phyloP scores from a whole-genome alignment of 495 filamentous ascomycete genomes.

The Lentithecium fluviatile region DNA sequence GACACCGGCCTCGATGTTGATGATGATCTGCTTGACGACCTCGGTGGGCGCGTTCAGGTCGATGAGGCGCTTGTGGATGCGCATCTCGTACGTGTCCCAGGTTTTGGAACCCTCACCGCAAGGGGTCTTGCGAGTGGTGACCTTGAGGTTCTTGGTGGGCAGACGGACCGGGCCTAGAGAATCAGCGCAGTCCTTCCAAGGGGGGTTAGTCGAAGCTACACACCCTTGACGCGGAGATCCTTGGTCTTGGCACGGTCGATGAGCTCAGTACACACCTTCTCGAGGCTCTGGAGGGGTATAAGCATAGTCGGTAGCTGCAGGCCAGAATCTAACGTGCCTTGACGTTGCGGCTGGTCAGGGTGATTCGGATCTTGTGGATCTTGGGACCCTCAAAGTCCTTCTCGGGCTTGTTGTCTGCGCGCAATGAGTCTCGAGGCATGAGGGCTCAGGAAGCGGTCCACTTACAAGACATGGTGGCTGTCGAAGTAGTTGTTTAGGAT shows the following conservation, averaged over 20 bases:
- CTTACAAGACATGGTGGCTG: conserved; percentile 37
- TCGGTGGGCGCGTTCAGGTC: conserved; percentile 96
- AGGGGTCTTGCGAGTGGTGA: conserved; percentile 95
- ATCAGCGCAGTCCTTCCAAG: too few species aligned
- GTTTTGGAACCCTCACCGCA: conserved; percentile 99
- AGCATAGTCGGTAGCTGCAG: too few species aligned
- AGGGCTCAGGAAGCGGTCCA: not conserved
- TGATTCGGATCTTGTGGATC: conserved; percentile 98
- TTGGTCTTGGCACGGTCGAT: conserved; percentile 98
- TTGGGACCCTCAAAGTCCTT: conserved; percentile 92
- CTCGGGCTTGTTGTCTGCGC: conserved; percentile 69
- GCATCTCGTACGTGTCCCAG: conserved; percentile 99
- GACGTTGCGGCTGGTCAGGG: conserved; percentile 85
- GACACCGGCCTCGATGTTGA: conserved; percentile 99
- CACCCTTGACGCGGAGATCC: conserved; percentile 86
- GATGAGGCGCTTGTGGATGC: conserved; percentile 98
- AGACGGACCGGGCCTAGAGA: conserved; percentile 83
- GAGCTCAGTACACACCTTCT: conserved; percentile 88
- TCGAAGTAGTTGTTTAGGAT: conserved; percentile 5
- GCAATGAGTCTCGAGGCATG: not conserved
- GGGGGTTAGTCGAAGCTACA: too few species aligned
- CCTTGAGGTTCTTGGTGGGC: conserved; percentile 93
- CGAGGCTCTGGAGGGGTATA: not conserved
- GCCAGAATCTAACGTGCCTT: conserved; percentile 58
- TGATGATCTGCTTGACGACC: conserved; percentile 99